Base-by-base conservation (phyloP, 805 yeast species). In the Candida sanyiensis region DNA sequence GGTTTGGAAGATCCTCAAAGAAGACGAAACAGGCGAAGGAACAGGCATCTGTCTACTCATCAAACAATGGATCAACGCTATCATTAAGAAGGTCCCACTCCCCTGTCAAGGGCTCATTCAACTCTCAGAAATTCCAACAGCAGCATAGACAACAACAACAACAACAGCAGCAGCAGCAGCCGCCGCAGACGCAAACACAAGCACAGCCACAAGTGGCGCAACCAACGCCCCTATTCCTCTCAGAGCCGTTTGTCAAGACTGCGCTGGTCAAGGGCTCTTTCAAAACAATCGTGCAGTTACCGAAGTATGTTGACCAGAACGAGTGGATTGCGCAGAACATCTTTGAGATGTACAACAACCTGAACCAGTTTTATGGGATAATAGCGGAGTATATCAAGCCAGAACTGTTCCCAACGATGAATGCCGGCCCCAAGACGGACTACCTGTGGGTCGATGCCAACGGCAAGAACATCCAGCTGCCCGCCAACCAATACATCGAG, bases 251-350 rank as follows among this genome's bases (percentile, higher is more conserved):
- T 59, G 93, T 89, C 5, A 80, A 89, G 45, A 86, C 97, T 0
- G 95, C 97, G 0, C 66, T 93, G 25, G 98, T 94, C 15, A 93
- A 90, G 57, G 99, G 99, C 13, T 84, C 96, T 0, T 93, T 88
- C 66, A 88, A 85, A 55, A 89, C 98, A 1, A 93, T 93, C 48
- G 97, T 93, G 1, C 95, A 86, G 56, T 67, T 87, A 17, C 98
- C 99, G 15, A 87, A 86, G 56, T 90, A 90, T 56, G 97, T 94
- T 10, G 97, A 93, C 54, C 72, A 77, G 43, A 85, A 88, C 39
- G 99, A 93, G 59, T 93, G 99, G 99, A 69, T 93, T 13, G 96
- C 97, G 2, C 72, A 93, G 40, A 93, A 88, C 38, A 78, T 86
- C 6, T 89, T 89, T 61, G 98, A 93, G 61, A 75, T 86, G 49